Evolutionary conservation across 2,329 filamentous ascomycete species (phyloP).

Genomic region (Botrytis tulipae): DNA sequence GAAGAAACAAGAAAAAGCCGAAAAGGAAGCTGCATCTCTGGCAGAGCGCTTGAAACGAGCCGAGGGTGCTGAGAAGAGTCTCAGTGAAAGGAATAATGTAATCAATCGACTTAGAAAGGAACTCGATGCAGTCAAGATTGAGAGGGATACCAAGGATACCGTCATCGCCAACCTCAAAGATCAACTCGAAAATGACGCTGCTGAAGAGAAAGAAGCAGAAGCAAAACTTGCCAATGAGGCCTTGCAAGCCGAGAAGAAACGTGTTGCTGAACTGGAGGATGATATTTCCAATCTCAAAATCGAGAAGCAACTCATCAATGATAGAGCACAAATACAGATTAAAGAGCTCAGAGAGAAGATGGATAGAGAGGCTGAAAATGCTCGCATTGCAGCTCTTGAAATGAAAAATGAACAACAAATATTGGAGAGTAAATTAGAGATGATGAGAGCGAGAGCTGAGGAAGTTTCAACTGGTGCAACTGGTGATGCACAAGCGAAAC

Average conservation of each 20-base stretch:
- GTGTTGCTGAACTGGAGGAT: constrained; percentile 55
- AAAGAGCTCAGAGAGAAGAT: constrained; percentile 70
- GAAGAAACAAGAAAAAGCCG: constrained; percentile 58
- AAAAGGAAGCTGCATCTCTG: constrained; percentile 49
- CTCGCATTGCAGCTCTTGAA: constrained; percentile 69
- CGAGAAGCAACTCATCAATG: constrained; percentile 73
- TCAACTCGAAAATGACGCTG: constrained; percentile 66
- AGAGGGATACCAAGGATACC: constrained; percentile 61
- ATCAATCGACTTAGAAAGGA: constrained; percentile 54
- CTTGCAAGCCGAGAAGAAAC: constrained; percentile 62
- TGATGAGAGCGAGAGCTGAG: constrained; percentile 79
- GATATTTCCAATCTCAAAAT: constrained; percentile 64
- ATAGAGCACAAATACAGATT: constrained; percentile 68
- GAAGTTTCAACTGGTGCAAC: constrained; percentile 81
- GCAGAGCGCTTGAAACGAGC: constrained; percentile 50
- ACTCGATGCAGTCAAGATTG: constrained; percentile 59
- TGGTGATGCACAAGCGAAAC: constrained; percentile 82
- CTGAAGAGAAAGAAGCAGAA: constrained; percentile 65
- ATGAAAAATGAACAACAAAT: constrained; percentile 73
- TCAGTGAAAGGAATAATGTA: constrained; percentile 53
- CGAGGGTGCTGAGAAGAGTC: constrained; percentile 54
- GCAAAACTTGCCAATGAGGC: constrained; percentile 65
- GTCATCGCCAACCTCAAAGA: constrained; percentile 66
- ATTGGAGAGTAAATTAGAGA: constrained; percentile 86
- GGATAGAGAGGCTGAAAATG: constrained; percentile 68